Conservation (phyloP, 768 basidiomycete genomes). For the Agrocybe praecox region DNA sequence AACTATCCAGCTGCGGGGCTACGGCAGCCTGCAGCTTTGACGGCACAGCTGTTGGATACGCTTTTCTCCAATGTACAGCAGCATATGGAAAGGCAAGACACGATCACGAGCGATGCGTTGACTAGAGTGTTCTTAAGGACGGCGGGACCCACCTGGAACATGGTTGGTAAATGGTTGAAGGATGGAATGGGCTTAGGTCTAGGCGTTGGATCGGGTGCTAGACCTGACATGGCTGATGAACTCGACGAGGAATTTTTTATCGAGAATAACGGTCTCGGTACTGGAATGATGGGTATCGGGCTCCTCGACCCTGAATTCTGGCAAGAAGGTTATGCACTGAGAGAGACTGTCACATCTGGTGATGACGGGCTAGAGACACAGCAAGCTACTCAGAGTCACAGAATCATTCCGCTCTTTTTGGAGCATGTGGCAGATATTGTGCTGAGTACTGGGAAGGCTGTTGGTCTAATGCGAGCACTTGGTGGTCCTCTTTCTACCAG, state of each 20-base stretch:
- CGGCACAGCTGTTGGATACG: slow-evolving; percentile 62
- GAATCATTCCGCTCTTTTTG: slow-evolving; percentile 62
- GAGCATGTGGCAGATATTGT: slow-evolving; percentile 58
- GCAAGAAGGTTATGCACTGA: slow-evolving; percentile 68
- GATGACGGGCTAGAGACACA: slow-evolving; percentile 18
- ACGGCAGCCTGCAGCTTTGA: slow-evolving; percentile 52
- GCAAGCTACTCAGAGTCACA: slow-evolving; percentile 22
- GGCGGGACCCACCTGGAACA: slow-evolving; percentile 73
- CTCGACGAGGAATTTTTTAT: slow-evolving; percentile 84
- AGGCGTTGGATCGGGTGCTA: slow-evolving; percentile 26
- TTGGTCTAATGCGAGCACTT: slow-evolving; percentile 72
- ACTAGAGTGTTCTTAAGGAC: slow-evolving; percentile 62
- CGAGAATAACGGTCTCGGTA: slow-evolving; percentile 63
- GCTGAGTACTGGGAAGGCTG: slow-evolving; percentile 72
- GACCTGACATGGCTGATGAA: slow-evolving; percentile 29
- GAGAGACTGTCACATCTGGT: slow-evolving; percentile 34
- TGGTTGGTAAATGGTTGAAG: slow-evolving; percentile 72
- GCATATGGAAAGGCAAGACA: slow-evolving; percentile 61
- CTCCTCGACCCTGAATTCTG: slow-evolving; percentile 78
- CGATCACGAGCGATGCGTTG: slow-evolving; percentile 53
- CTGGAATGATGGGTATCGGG: slow-evolving; percentile 49
- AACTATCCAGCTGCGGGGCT: slow-evolving; percentile 16
- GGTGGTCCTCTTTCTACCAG: slow-evolving; percentile 34
- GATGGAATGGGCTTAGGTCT: slow-evolving; percentile 66
- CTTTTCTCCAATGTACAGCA: slow-evolving; percentile 60